A percentile compares a stretch with the other conserved stretches of the same genome.
Conservation (phyloP, 2,329 filamentous ascomycete species). For the Nigrospora oryzae region DNA sequence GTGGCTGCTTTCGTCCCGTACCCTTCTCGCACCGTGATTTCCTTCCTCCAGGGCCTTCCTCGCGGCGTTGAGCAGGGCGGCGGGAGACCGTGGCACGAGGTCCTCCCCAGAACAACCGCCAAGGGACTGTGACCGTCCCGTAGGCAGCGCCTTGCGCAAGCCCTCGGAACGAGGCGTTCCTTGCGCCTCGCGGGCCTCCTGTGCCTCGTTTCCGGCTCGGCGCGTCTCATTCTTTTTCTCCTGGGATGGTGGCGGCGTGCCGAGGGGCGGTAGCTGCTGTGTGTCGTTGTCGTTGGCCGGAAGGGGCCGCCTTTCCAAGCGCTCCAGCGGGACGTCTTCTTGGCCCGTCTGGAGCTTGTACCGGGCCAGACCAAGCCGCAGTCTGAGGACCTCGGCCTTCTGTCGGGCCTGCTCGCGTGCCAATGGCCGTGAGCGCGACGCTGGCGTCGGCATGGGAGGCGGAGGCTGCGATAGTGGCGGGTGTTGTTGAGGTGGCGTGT, state of each 20-base stretch:
- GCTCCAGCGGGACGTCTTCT: constrained; percentile 53
- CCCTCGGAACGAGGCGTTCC: constrained; percentile 1
- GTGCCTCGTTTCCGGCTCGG: neutral
- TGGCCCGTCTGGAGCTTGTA: constrained; percentile 73
- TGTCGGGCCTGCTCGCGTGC: constrained; percentile 47
- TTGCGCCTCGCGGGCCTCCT: neutral
- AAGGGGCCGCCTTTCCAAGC: constrained; percentile 38
- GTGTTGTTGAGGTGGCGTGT: neutral
- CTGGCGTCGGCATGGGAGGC: constrained; percentile 6
- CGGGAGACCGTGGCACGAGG: no score
- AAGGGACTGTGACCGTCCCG: neutral
- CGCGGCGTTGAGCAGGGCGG: no score
- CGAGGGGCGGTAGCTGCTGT: neutral
- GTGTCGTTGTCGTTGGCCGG: constrained; percentile 4
- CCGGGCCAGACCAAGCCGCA: constrained; percentile 61
- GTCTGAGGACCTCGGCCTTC: constrained; percentile 56
- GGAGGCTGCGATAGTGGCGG: constrained; percentile 4
- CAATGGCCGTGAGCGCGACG: constrained; percentile 18
- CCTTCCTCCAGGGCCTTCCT: no score
- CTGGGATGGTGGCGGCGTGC: neutral
- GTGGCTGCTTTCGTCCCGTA: no score
- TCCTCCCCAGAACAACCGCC: no score
- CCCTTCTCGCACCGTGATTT: no score
- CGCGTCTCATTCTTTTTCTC: neutral
- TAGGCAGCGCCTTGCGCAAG: constrained; percentile 4